phyloP scores from a whole-genome alignment of 2,329 filamentous ascomycete genomes.

The Hypocrella siamensis region DNA sequence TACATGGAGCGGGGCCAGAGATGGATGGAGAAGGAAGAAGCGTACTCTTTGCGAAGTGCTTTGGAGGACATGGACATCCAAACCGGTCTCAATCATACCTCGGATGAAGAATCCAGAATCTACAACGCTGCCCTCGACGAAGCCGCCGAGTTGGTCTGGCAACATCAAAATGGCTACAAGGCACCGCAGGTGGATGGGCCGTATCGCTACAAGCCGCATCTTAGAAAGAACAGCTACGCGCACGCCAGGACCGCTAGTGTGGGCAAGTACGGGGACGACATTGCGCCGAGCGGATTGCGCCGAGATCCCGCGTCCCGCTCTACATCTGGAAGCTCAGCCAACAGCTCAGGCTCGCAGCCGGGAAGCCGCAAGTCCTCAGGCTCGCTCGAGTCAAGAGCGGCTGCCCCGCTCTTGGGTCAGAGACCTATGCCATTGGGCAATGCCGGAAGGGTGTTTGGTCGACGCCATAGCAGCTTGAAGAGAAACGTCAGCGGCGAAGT shows the following conservation, averaged over 20 bases:
- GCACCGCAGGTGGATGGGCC: slow-evolving; percentile 39
- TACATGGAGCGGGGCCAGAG: slow-evolving; percentile 61
- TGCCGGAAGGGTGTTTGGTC: slow-evolving; percentile 21
- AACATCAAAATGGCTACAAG: slow-evolving; percentile 45
- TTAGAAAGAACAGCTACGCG: slow-evolving; percentile 57
- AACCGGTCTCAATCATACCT: slow-evolving; percentile 13
- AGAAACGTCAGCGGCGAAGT: slow-evolving; percentile 57
- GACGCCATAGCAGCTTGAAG: slow-evolving; percentile 49
- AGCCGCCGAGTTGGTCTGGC: slow-evolving; percentile 64
- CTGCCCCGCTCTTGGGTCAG: slow-evolving; percentile 7
- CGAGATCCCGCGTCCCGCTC: slow-evolving; percentile 27
- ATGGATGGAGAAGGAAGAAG: slow-evolving; percentile 73
- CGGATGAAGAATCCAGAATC: slow-evolving; percentile 43
- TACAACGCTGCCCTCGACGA: slow-evolving; percentile 60
- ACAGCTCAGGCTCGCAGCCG: slow-evolving; percentile 24
- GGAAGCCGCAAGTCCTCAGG: slow-evolving; percentile 14
- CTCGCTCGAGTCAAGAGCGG: slow-evolving; percentile 3
- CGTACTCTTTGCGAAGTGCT: slow-evolving; percentile 50
- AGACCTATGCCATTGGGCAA: slow-evolving; percentile 25
- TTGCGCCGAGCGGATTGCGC: slow-evolving; percentile 23
- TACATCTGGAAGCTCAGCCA: slow-evolving; percentile 35
- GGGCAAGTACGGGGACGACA: slow-evolving; percentile 29
- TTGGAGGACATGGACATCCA: slow-evolving; percentile 57
- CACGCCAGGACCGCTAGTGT: slow-evolving; percentile 47
- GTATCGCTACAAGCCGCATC: slow-evolving; percentile 51